A percentile compares a stretch with the other conserved stretches of the same genome.
Conservation (phyloP, 768 basidiomycete genomes). For the Tricholoma sp. region DNA sequence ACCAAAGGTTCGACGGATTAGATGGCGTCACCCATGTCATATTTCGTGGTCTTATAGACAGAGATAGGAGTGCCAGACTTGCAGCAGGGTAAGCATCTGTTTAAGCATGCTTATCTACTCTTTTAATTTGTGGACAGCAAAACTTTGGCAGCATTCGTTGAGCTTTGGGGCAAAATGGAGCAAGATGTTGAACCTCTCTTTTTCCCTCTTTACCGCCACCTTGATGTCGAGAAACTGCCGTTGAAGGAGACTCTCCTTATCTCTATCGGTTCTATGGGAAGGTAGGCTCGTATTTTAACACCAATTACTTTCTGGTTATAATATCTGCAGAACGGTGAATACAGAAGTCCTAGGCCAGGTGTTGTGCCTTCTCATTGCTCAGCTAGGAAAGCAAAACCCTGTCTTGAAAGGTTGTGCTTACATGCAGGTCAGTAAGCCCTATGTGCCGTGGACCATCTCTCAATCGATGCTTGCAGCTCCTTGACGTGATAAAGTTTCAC, state of each 20-base stretch:
- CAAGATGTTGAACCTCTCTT: conserved; percentile 36
- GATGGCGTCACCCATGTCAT: conserved; percentile 33
- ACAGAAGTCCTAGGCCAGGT: conserved; percentile 51
- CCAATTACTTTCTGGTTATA: not conserved
- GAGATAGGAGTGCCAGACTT: conserved; percentile 55
- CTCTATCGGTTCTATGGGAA: conserved; percentile 53
- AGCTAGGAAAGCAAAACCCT: conserved; percentile 62
- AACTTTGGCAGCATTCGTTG: conserved; percentile 43
- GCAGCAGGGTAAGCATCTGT: conserved; percentile 57
- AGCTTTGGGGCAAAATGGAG: conserved; percentile 28
- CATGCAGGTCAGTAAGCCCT: conserved; percentile 47
- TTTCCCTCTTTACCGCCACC: conserved; percentile 39
- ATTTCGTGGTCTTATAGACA: conserved; percentile 45
- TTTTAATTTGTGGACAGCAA: conserved; percentile 28
- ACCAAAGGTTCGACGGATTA: conserved; percentile 24
- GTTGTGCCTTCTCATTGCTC: conserved; percentile 57
- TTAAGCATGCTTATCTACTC: not conserved
- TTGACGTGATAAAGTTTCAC: conserved; percentile 49
- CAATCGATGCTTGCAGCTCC: conserved; percentile 38
- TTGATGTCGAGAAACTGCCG: conserved; percentile 40
- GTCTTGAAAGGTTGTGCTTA: conserved; percentile 65
- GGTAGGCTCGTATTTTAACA: conserved; percentile 24
- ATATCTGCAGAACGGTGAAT: conserved; percentile 37
- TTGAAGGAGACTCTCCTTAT: conserved; percentile 63
- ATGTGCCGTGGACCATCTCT: not conserved